phyloP scores from a whole-genome alignment of 108 stramenopile species.

The Fragilariopsis cylindrus region DNA sequence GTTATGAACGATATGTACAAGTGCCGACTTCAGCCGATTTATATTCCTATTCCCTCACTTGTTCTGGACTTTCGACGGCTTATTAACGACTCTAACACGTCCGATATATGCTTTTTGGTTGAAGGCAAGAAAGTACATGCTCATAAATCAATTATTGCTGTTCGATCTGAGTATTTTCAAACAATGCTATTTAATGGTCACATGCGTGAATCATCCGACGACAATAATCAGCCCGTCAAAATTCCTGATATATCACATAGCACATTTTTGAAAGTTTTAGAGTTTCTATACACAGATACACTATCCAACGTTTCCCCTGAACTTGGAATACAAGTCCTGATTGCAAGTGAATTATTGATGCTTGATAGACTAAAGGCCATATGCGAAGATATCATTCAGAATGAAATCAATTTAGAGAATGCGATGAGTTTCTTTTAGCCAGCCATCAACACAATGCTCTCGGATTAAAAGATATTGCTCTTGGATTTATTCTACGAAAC shows the following conservation, averaged over 20 bases:
- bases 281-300: conserved; percentile 94
- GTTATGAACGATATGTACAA: conserved; percentile 96
- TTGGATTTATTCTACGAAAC: conserved; percentile 83
- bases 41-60: conserved; percentile 74
- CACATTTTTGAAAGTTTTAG: conserved; percentile 88
- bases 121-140: conserved; percentile 88
- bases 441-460: conserved; percentile 79
- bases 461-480: conserved; percentile 86
- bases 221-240: conserved; percentile 49
- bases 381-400: conserved; percentile 87
- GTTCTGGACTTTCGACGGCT: conserved; percentile 78
- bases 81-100: conserved; percentile 69
- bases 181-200: conserved; percentile 90
- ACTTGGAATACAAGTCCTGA: conserved; percentile 81
- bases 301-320: conserved; percentile 69
- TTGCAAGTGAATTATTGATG: conserved; percentile 93
- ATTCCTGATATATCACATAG: conserved; percentile 79
- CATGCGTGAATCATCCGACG: conserved; percentile 69
- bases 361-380: conserved; percentile 88
- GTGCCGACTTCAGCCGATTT: conserved; percentile 82
- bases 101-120: conserved; percentile 93
- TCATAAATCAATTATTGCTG: conserved; percentile 86
- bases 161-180: conserved; percentile 92
- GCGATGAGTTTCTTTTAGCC: conserved; percentile 76
- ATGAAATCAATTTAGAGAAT: conserved; percentile 80